Base-by-base conservation (phyloP, 495 filamentous ascomycete genomes). In the Trichoderma gamsii region DNA sequence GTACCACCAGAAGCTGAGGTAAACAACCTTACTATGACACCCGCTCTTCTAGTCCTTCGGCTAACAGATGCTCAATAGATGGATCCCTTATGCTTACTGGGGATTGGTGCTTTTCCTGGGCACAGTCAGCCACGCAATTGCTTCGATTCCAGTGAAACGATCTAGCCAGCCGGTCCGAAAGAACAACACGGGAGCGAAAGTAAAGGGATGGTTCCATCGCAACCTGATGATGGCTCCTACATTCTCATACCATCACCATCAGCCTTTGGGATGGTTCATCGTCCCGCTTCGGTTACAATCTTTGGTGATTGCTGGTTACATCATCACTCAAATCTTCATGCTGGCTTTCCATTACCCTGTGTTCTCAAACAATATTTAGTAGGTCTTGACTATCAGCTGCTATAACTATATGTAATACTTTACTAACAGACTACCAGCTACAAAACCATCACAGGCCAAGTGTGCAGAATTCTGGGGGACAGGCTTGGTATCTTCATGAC, bases 141-240 rank as follows among this genome's bases (percentile, higher is more conserved):
- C 56, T 0, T 18, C 29, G 9, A 23, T 61, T 13, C 56, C 56
- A 25, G 56, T 61, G 56, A 61, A 61, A 25, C 56, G 56, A 2
- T 32, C 56, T 12, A 61, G 56, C 16, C 56, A 61, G 25, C 56
- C 56, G 11, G 56, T 61, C 13, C 56, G 56, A 61, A 61, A 61
- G 56, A 61, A 29, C 56, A 32, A 61, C n/a, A 25, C 56, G 4
- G 27, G 2, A 61, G 56, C 56, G 5, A 61, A 61, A 18, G 11
- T 61, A 3, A 61, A 61, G 25, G 56, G 56, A 23, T 61, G 56
- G 56, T 61, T 61, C 56, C 56, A 61, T 21, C 56, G 56, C 25
- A 61, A 61, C 56, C 56, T 61, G 11, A 61, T 61, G 56, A 61
- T 61, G 56, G 56, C 56, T 8, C 56, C 56, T 61, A 61, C 56